Conservation (phyloP, 176 grass and related monocot genomes). For the Calamus simplicifolius region DNA sequence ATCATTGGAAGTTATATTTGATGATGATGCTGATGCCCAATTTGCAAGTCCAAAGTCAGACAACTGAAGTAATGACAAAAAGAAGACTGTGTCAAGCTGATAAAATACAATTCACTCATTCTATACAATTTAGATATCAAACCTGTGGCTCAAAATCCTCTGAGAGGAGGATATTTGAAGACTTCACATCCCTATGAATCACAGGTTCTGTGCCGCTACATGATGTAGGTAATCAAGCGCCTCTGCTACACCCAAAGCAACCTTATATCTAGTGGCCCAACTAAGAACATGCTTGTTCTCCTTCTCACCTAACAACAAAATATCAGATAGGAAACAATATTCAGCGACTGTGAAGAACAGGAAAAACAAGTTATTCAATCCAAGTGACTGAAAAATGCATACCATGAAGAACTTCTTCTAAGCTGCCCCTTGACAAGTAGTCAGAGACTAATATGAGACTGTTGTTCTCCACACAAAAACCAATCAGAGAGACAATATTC, state of each 20-base stretch:
- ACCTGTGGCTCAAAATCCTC: constrained; percentile 77
- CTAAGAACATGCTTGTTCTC: constrained; percentile 37
- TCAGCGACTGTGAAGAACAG: too few species aligned
- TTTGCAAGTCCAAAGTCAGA: constrained; percentile 98
- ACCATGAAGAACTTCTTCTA: constrained; percentile 90
- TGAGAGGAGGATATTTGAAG: constrained; percentile 91
- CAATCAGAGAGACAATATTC: constrained; percentile 60
- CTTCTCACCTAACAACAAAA: constrained; percentile 41
- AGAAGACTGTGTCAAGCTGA: constrained; percentile 21
- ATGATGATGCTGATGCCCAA: constrained; percentile 53
- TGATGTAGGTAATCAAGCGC: constrained; percentile 83
- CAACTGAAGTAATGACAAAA: constrained; percentile 38
- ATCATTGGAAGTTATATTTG: constrained; percentile 64
- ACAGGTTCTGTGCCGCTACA: constrained; percentile 36
- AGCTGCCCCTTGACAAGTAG: constrained; percentile 71
- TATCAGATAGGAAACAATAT: background rate
- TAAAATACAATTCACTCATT: background rate
- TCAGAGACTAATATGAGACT: constrained; percentile 81
- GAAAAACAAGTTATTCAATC: too few species aligned
- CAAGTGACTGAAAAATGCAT: background rate
- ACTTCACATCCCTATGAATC: constrained; percentile 94
- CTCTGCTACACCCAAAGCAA: constrained; percentile 61
- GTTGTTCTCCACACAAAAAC: constrained; percentile 87
- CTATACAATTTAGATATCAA: background rate
- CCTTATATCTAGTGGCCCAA: constrained; percentile 72